Evolutionary conservation across 371 early-diverging fungal genomes (phyloP), one percentile per base, ranked within the genome.

Genomic region (Rhizomucor miehei): DNA sequence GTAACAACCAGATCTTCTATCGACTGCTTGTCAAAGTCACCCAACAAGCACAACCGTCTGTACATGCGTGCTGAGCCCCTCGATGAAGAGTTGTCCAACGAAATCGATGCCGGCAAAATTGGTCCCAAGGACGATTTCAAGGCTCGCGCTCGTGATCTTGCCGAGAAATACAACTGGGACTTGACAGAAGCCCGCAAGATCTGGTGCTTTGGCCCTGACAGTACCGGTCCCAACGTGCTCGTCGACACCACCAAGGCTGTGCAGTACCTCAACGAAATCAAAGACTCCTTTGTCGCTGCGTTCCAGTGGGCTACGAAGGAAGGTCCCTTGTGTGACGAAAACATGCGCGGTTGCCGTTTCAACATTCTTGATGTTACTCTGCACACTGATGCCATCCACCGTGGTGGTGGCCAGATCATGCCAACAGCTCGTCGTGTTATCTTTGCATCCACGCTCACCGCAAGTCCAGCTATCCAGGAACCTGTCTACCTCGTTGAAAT

Each of bases 41-140:
- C 99, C 74, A 99, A 99, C 92, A 99, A 98, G 87, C 99, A 99
- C 88, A 99, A 99, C 89, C 97, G 98, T 92, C 87, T 99, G 81
- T 97, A 89, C 88, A 91, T 99, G 97, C 92, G 84, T 63, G 97
- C 98, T 41, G 60, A 67, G 37, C 99, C 99, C 46, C 54, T 99
- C 29, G 82, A 78, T 43, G 94, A 95, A 57, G 92, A 95, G 56
- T 80, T 97, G 46, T 63, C 90, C 53, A 63, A 65, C 43, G 91
- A 81, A 41, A 90, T 99, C 50, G 94, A 94, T 66, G 67, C 72
- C 6, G 94, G 95, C 56, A 93, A 88, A 72, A 66, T 97, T 62
- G 75, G 69, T 54, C 82, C 93, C 59, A 88, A 90, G 71, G 94
- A 96, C 64, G 98, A 99, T 77, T 75, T 90, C 81, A 99, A 99